phyloP scores from a whole-genome alignment of 495 filamentous ascomycete genomes.

The Aspergillus sclerotiicarbonarius region DNA sequence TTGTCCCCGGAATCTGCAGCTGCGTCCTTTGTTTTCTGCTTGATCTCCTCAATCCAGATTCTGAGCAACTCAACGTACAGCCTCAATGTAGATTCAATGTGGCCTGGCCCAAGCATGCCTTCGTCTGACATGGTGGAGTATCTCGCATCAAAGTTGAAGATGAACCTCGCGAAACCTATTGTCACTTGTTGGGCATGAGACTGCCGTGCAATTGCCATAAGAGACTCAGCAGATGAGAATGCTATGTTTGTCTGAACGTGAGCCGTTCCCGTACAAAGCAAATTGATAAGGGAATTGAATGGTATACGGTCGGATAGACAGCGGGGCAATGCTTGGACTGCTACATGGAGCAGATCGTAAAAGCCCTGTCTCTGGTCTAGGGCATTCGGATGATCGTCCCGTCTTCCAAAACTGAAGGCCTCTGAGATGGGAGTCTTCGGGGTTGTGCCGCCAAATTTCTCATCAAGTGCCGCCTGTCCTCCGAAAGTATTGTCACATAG shows the following conservation, averaged over 20 bases:
- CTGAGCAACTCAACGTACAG: constrained; percentile 90
- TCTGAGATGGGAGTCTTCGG: constrained; percentile 94
- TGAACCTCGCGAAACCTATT: constrained; percentile 93
- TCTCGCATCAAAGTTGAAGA: constrained; percentile 95
- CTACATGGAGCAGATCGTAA: constrained; percentile 92
- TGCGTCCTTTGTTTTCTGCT: constrained; percentile 75
- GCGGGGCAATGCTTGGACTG: constrained; percentile 89
- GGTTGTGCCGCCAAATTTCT: constrained; percentile 81
- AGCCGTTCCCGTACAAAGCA: constrained; percentile 93
- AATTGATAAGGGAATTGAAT: constrained; percentile 90
- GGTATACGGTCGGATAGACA: constrained; percentile 88
- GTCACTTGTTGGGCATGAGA: constrained; percentile 94
- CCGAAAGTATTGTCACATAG: constrained; percentile 96
- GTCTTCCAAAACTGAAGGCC: constrained; percentile 82
- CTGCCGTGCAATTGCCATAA: constrained; percentile 93
- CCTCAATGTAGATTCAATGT: constrained; percentile 90
- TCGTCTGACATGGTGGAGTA: constrained; percentile 98
- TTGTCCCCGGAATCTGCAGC: constrained; percentile 60
- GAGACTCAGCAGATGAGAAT: constrained; percentile 81
- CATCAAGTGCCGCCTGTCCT: constrained; percentile 90
- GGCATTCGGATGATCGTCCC: constrained; percentile 72
- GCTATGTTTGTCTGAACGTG: constrained; percentile 94
- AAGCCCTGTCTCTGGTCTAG: constrained; percentile 90
- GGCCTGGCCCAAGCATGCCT: constrained; percentile 89
- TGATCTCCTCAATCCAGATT: constrained; percentile 97